Evolutionary conservation across 2,329 filamentous ascomycete genomes (phyloP).

Genomic region (Beauveria rudraprayagi): DNA sequence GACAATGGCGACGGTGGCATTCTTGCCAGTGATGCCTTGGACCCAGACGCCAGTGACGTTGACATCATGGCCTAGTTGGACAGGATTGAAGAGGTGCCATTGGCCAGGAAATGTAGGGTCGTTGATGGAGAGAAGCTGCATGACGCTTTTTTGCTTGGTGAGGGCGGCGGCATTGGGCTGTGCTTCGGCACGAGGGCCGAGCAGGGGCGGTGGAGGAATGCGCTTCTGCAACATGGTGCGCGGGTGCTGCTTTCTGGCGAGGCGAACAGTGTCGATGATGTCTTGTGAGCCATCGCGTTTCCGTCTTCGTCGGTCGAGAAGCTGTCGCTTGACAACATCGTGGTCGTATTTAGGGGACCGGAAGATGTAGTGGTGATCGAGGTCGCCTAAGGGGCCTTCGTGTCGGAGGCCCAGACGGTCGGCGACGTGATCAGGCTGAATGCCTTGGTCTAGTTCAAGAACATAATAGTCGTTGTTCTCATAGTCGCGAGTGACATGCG

Average conservation of each 20-base stretch:
- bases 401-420: constrained; percentile 65
- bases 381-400: constrained; percentile 71
- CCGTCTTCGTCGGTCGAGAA: constrained; percentile 49
- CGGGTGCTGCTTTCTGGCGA: constrained; percentile 65
- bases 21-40: constrained; percentile 82
- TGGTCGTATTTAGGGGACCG: constrained; percentile 56
- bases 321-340: constrained; percentile 48
- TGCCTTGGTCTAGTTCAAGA: constrained; percentile 64
- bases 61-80: constrained; percentile 79
- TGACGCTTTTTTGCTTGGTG: constrained; percentile 51
- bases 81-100: constrained; percentile 87
- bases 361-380: constrained; percentile 80
- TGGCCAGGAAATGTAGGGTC: constrained; percentile 92
- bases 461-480: constrained; percentile 86
- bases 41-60: constrained; percentile 95
- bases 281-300: constrained; percentile 47
- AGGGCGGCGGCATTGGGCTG: constrained; percentile 35
- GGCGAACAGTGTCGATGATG: constrained; percentile 64
- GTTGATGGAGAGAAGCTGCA: constrained; percentile 60
- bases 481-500: constrained; percentile 57
- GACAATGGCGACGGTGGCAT: constrained; percentile 84
- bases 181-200: constrained; percentile 13
- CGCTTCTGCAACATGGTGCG: constrained; percentile 47
- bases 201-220: constrained; percentile 32
- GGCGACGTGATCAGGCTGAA: constrained; percentile 62